Conservation (phyloP, 257 asterid genomes). For the Gentiana straminea region DNA sequence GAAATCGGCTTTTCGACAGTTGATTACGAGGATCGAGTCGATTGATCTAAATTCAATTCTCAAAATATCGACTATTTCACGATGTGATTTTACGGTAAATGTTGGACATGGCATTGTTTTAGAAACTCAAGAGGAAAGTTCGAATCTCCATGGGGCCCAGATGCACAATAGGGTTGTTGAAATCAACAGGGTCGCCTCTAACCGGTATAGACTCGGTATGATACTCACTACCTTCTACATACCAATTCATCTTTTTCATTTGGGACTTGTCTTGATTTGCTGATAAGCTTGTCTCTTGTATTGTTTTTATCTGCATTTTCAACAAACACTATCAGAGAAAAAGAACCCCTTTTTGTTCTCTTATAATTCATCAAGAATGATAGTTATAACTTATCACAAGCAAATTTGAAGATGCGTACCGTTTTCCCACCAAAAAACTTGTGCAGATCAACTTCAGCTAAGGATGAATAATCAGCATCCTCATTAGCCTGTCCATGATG, state of each 20-base stretch:
- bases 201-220: slow-evolving; percentile 12
- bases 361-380: too few species aligned
- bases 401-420: slow-evolving; percentile 17
- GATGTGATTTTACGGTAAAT: too few species aligned
- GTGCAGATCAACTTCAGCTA: slow-evolving; percentile 59
- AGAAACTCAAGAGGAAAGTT: slow-evolving; percentile 51
- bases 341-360: too few species aligned
- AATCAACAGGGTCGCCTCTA: slow-evolving; percentile 39
- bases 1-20: too few species aligned
- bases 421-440: slow-evolving; percentile 56
- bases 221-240: too few species aligned
- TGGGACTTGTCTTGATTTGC: slow-evolving; percentile 63
- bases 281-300: slow-evolving; percentile 37
- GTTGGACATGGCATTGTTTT: neutral
- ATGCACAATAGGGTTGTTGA: slow-evolving; percentile 40
- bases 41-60: too few species aligned
- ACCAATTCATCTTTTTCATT: neutral
- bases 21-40: too few species aligned
- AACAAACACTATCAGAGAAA: too few species aligned
- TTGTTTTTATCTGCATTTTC: slow-evolving; percentile 17
- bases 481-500: slow-evolving; percentile 49
- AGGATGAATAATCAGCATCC: slow-evolving; percentile 48
- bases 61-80: too few species aligned
- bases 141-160: slow-evolving; percentile 92
- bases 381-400: too few species aligned